These are phyloP conservation scores for Lactarius sanguifluus DNA, from an alignment of 768 basidiomycete genomes.

Conservation along the genomic window DNA sequence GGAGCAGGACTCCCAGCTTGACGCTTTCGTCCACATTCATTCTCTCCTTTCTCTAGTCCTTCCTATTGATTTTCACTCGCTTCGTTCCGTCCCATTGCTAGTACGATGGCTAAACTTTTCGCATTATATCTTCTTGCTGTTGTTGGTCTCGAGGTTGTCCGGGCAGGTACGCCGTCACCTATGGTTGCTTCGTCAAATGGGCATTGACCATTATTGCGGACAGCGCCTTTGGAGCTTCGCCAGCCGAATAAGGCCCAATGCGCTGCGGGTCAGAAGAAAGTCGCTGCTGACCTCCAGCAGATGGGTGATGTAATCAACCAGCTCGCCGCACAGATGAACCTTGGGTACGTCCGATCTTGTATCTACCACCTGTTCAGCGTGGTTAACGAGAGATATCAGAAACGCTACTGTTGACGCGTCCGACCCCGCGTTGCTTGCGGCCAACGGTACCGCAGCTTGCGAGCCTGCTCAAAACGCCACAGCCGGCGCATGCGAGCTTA, in stretches of 20 bases:
- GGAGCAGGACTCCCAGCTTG: slow-evolving; percentile 24
- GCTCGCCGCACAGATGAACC: slow-evolving; percentile 10
- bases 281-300: background rate
- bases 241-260: background rate
- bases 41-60: background rate
- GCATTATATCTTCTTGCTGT: slow-evolving; percentile 15
- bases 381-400: background rate
- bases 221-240: slow-evolving; percentile 10
- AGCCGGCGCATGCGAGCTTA: background rate
- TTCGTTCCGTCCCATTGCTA: slow-evolving; percentile 11
- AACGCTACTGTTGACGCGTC: background rate
- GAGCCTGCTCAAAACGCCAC: background rate
- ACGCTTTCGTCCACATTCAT: slow-evolving; percentile 6
- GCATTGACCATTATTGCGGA: background rate
- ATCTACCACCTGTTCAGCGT: background rate
- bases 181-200: background rate
- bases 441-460: background rate
- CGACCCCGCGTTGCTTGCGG: background rate
- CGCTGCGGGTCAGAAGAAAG: background rate
- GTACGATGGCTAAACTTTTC: slow-evolving; percentile 22
- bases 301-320: background rate
- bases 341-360: background rate
- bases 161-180: slow-evolving; percentile 12
- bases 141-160: slow-evolving; percentile 12
- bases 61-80: slow-evolving; percentile 4